These are phyloP conservation scores for Tetrahymena borealis DNA, from an alignment of 73 alveolate species.

Conservation along the genomic window DNA sequence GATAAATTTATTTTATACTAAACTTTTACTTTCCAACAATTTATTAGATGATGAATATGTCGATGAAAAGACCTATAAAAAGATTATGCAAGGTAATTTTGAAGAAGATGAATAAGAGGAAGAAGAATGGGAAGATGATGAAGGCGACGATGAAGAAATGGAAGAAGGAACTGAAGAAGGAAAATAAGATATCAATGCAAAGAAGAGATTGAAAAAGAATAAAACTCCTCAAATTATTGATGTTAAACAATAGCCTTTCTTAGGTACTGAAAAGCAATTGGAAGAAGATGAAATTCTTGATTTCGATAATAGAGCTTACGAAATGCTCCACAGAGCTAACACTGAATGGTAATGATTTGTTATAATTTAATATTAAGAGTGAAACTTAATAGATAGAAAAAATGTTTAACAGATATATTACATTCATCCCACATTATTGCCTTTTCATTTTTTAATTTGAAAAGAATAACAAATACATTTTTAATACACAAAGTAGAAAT, in stretches of 20 bases:
- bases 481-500: not conserved
- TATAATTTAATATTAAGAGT: too few species aligned
- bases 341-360: conserved; percentile 77
- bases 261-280: conserved; percentile 10
- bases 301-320: conserved; percentile 75
- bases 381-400: too few species aligned
- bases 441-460: too few species aligned
- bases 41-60: conserved; percentile 44
- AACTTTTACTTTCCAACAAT: not conserved
- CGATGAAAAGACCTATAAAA: conserved; percentile 5
- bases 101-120: conserved; percentile 45
- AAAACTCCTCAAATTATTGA: conserved; percentile 13
- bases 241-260: not conserved
- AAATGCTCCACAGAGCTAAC: conserved; percentile 77
- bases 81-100: conserved; percentile 14
- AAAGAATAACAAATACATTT: too few species aligned
- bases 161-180: conserved; percentile 23
- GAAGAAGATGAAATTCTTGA: conserved; percentile 69
- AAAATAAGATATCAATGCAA: conserved; percentile 5
- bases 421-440: too few species aligned
- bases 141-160: conserved; percentile 20
- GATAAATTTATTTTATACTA: too few species aligned
- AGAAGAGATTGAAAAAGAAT: conserved; percentile 19
- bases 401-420: too few species aligned
- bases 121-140: conserved; percentile 34